A percentile compares a stretch with the other conserved stretches of the same genome.
Conservation (phyloP, 2,329 filamentous ascomycete species). For the Aspergillus tubingensis region DNA sequence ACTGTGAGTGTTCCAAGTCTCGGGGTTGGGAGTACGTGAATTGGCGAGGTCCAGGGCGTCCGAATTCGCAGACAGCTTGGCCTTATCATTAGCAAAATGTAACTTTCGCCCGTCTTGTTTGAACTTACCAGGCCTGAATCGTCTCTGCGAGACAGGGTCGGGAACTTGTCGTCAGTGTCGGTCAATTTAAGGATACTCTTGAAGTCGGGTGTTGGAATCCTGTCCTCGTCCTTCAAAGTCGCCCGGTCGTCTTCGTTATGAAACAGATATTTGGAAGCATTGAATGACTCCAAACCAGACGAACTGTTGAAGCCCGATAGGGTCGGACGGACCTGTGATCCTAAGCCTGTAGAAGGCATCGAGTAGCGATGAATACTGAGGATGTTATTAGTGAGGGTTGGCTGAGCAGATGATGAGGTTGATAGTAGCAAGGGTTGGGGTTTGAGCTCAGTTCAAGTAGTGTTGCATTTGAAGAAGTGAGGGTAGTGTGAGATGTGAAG, state of each 20-base stretch:
- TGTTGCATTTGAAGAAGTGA: no score
- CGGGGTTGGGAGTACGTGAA: slow-evolving; percentile 66
- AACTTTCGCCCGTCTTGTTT: not conserved
- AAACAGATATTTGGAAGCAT: slow-evolving; percentile 83
- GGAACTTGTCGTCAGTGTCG: slow-evolving; percentile 80
- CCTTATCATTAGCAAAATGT: slow-evolving; percentile 44
- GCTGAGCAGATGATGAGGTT: not conserved
- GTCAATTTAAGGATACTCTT: slow-evolving; percentile 71
- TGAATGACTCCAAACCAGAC: slow-evolving; percentile 73
- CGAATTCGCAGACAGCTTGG: slow-evolving; percentile 75
- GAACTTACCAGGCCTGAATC: slow-evolving; percentile 56
- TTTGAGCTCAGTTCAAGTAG: not conserved
- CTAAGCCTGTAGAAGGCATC: slow-evolving; percentile 70
- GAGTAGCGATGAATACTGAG: slow-evolving; percentile 83
- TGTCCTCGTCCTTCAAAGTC: slow-evolving; percentile 48
- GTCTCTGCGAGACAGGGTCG: slow-evolving; percentile 60
- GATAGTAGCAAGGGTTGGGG: not conserved
- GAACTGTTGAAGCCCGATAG: slow-evolving; percentile 30
- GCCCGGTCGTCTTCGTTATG: slow-evolving; percentile 73
- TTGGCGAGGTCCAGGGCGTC: slow-evolving; percentile 78
- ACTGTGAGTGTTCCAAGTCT: slow-evolving; percentile 66
- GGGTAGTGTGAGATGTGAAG: no score
- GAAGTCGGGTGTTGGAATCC: slow-evolving; percentile 63
- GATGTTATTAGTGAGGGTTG: slow-evolving; percentile 5
- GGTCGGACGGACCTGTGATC: slow-evolving; percentile 34